Base-by-base conservation (phyloP, 768 basidiomycete genomes). In the Hygrocybe punicea region DNA sequence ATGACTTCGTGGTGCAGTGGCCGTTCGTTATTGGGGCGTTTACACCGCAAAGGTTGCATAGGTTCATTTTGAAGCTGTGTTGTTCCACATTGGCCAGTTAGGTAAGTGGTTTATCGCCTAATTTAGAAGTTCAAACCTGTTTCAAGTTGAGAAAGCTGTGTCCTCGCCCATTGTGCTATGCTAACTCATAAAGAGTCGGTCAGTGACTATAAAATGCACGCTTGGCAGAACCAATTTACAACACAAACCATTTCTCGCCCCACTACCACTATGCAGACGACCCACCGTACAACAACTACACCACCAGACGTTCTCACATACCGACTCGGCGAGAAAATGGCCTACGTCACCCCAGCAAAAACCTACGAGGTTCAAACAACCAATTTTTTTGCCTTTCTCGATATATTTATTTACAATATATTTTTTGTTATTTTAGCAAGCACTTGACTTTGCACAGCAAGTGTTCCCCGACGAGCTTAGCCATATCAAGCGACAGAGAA, bases 281-380 rank as follows among this genome's bases (percentile, higher is more conserved):
- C 14, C 9, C 63, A 61, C 35, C 62, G 61, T 47, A 60, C 63
- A 7, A 35, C 62, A 7, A 35, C 62, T 4, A 19, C 16, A 5
- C 47, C 47, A 24, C 21, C 75, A 5, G 80, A 83, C 37, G 72
- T 84, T 52, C 67, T 84, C 57, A 83, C 79, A 16, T 84, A 84
- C 56, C 76, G 80, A 24, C 69, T 70, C 5, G 64, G 72, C 0
- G 64, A 69, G 7, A 62, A 75, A 24, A 69, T 82, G n/a, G 79
- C 84, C 14, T 84, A 81, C 45, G 83, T 85, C 1, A 74, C 72
- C 1, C 77, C 76, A 1, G 73, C 77, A 9, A 52, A 65, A 33
- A 65, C 68, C 44, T 82, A 81, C 55, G 62, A 73, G 62, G 84
- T 82, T n/a, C n/a, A n/a, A n/a, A n/a, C n/a, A n/a, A n/a, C n/a